phyloP scores from a whole-genome alignment of 1,284 basidiomycete species.

The Pseudozyma sp. region DNA sequence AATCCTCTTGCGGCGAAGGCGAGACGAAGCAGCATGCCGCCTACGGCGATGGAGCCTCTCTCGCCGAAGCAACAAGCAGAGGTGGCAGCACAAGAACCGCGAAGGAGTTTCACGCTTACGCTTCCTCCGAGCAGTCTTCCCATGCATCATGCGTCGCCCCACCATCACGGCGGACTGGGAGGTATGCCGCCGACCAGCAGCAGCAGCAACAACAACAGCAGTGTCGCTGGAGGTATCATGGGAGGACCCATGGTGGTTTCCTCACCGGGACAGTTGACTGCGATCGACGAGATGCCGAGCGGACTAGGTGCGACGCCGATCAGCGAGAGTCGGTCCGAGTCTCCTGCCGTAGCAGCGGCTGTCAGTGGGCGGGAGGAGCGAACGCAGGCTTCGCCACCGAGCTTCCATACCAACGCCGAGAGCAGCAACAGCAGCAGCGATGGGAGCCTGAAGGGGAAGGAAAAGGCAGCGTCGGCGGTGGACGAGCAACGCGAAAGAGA shows the following conservation, averaged over 20 bases:
- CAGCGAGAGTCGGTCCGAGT: constrained; percentile 26
- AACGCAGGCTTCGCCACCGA: constrained; percentile 14
- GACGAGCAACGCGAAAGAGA: constrained; percentile 4
- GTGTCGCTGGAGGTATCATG: background rate
- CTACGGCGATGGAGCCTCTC: constrained; percentile 5
- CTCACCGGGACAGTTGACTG: constrained; percentile 31
- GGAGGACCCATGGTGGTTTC: constrained; percentile 24
- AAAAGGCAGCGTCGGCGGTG: background rate
- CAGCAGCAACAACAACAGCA: background rate
- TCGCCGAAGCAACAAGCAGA: constrained; percentile 27
- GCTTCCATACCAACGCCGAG: constrained; percentile 10
- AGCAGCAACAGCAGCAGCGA: constrained; percentile 6
- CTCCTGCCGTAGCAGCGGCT: constrained; percentile 1
- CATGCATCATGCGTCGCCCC: constrained; percentile 12
- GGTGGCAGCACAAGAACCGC: constrained; percentile 12
- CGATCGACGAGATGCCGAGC: constrained; percentile 44
- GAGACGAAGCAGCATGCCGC: constrained; percentile 34
- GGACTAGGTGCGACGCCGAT: constrained; percentile 17
- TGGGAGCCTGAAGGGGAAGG: constrained; percentile 26
- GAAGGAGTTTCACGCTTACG: constrained; percentile 32
- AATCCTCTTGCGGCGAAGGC: constrained; percentile 2
- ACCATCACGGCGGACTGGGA: background rate
- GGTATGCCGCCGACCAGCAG: constrained; percentile 1
- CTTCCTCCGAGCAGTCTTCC: constrained; percentile 34
- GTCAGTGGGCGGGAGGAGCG: background rate